phyloP scores from a whole-genome alignment of 2,329 filamentous ascomycete species.

The Penicillium sp. region DNA sequence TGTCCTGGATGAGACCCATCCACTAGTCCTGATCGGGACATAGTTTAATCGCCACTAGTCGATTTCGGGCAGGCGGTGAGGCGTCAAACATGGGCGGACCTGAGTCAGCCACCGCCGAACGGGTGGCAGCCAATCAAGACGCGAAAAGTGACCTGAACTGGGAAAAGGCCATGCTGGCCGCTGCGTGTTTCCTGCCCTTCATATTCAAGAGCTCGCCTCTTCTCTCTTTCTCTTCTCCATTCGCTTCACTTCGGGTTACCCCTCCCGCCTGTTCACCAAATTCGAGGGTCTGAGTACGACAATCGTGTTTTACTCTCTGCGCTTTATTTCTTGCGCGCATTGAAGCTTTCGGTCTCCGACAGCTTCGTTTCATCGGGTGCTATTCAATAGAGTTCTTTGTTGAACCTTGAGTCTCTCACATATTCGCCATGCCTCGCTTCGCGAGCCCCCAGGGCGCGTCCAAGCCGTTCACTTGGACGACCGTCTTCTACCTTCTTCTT shows the following conservation, averaged over 20 bases:
- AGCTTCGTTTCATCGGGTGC: conserved; percentile 11
- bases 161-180: conserved; percentile 49
- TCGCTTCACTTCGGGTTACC: conserved; percentile 21
- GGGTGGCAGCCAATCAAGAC: conserved; percentile 32
- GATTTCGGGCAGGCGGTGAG: conserved; percentile 20
- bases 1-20: conserved; percentile 5
- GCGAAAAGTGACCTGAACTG: conserved; percentile 41
- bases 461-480: conserved; percentile 74
- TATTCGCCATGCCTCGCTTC: conserved; percentile 55
- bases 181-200: conserved; percentile 29
- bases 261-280: conserved; percentile 11
- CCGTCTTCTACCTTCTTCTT: conserved; percentile 87
- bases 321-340: conserved; percentile 8
- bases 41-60: neutral
- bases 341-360: conserved; percentile 9
- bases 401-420: conserved; percentile 1
- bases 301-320: conserved; percentile 15
- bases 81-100: neutral
- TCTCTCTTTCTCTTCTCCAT: conserved; percentile 19
- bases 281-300: conserved; percentile 19
- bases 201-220: conserved; percentile 32
- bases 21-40: neutral
- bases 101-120: conserved; percentile 29
- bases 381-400: conserved; percentile 11
- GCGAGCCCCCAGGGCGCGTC: conserved; percentile 59